Percentiles rank a stretch among this genome's conserved stretches.
Evolutionary conservation across 2,329 filamentous ascomycete species (phyloP).

Genomic region (Cladophialophora bantiana): DNA sequence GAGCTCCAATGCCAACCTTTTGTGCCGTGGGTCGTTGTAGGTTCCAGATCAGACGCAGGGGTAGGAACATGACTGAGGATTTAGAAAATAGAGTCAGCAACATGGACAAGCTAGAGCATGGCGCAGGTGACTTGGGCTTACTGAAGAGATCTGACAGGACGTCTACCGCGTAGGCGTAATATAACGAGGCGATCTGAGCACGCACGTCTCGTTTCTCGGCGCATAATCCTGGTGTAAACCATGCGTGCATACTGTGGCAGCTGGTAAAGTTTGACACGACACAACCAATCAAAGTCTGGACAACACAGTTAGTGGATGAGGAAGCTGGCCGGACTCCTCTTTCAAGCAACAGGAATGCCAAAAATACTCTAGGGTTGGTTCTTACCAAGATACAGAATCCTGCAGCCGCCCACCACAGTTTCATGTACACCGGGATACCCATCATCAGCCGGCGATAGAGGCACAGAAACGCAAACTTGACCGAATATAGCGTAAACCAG

Average conservation of each 20-base stretch:
- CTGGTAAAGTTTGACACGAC: constrained; percentile 47
- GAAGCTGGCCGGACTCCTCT: neutral
- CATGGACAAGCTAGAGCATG: neutral
- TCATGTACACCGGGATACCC: constrained; percentile 45
- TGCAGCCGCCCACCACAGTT: constrained; percentile 49
- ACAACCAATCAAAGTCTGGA: constrained; percentile 48
- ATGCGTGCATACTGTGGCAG: constrained; percentile 47
- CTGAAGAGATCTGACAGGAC: constrained; percentile 20
- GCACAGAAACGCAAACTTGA: constrained; percentile 51
- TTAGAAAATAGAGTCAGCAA: neutral
- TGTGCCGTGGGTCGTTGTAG: constrained; percentile 11
- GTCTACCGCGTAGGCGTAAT: constrained; percentile 17
- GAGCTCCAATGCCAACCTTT: constrained; percentile 16
- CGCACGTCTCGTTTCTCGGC: constrained; percentile 1
- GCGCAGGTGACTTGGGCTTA: constrained; percentile 10
- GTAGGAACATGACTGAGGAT: constrained; percentile 17
- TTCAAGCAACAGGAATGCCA: no score
- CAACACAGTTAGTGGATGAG: constrained; percentile 9
- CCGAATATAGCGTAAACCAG: constrained; percentile 48
- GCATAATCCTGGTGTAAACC: constrained; percentile 41
- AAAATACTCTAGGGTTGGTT: neutral
- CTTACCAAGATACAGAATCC: constrained; percentile 47
- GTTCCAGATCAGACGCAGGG: constrained; percentile 17
- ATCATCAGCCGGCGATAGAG: constrained; percentile 50
- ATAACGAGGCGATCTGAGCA: constrained; percentile 16